Conservation (phyloP, 2,329 filamentous ascomycete species). For the Hypoxylon sp. region DNA sequence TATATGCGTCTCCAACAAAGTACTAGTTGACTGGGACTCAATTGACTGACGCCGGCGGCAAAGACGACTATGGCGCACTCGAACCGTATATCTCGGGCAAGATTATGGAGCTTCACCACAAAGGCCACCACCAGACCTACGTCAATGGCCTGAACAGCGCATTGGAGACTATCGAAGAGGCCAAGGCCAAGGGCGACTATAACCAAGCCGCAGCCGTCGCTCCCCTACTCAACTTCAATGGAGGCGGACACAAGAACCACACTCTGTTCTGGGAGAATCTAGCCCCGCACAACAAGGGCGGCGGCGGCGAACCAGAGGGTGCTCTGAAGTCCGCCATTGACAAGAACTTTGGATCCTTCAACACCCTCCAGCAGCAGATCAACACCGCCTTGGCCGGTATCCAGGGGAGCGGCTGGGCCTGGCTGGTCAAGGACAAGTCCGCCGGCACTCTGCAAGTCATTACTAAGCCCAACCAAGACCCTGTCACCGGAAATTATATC, state of each 20-base stretch:
- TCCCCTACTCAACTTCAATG: slow-evolving; percentile 74
- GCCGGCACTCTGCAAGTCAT: slow-evolving; percentile 69
- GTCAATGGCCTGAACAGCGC: slow-evolving; percentile 82
- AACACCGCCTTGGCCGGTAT: slow-evolving; percentile 69
- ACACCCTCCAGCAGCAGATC: slow-evolving; percentile 68
- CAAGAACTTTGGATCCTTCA: slow-evolving; percentile 69
- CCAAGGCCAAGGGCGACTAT: slow-evolving; percentile 65
- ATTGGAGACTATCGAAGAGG: slow-evolving; percentile 75
- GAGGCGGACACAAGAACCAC: slow-evolving; percentile 77
- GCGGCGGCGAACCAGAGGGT: slow-evolving; percentile 67
- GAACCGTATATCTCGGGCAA: slow-evolving; percentile 83
- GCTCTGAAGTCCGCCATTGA: slow-evolving; percentile 65
- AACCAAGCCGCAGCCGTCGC: slow-evolving; percentile 52
- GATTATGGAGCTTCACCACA: slow-evolving; percentile 90
- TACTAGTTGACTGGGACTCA: background rate
- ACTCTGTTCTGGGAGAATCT: slow-evolving; percentile 79
- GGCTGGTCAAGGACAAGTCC: slow-evolving; percentile 70
- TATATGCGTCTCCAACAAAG: background rate
- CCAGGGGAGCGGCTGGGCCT: slow-evolving; percentile 78
- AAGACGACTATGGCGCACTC: slow-evolving; percentile 97
- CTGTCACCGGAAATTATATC: slow-evolving; percentile 63
- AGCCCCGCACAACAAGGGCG: slow-evolving; percentile 58
- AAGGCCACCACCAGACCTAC: slow-evolving; percentile 87
- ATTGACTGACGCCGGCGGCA: slow-evolving; percentile 6
- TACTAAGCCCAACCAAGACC: slow-evolving; percentile 77